phyloP scores from a whole-genome alignment of 345 rosid species.

The Citrus australasica region DNA sequence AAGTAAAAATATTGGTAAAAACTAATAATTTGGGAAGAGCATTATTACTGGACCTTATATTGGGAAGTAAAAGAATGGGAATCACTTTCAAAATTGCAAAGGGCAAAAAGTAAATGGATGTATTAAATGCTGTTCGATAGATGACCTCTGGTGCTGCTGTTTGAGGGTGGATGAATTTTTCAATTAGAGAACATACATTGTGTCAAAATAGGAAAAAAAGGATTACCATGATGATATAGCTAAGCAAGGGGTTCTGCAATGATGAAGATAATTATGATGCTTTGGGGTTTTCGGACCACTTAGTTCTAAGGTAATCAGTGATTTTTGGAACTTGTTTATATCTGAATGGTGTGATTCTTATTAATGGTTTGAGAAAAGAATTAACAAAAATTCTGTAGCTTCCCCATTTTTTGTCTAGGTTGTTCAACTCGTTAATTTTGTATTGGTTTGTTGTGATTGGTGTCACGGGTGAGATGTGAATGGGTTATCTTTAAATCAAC shows the following conservation, averaged over 20 bases:
- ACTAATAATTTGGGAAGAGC: neutral
- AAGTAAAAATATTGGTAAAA: neutral
- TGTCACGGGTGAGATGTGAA: neutral
- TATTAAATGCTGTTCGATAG: neutral
- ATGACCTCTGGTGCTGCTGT: neutral
- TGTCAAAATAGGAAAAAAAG: neutral
- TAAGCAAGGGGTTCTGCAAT: neutral
- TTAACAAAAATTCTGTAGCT: neutral
- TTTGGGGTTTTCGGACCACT: neutral
- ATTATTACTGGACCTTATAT: neutral
- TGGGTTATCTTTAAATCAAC: conserved; percentile 3
- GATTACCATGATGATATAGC: neutral
- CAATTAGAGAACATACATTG: neutral
- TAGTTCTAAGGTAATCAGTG: too few relatives aligned
- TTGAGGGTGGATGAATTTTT: neutral
- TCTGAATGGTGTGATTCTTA: neutral
- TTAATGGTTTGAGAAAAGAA: neutral
- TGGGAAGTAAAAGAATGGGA: neutral
- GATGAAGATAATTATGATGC: too few relatives aligned
- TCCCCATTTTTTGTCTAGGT: neutral
- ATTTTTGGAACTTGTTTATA: neutral
- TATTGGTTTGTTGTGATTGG: neutral
- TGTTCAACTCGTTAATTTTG: neutral
- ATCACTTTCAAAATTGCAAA: neutral
- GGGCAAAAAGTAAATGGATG: neutral